These are phyloP conservation scores for Baorangia bicolor DNA, from an alignment of 768 basidiomycete genomes.

Conservation along the genomic window DNA sequence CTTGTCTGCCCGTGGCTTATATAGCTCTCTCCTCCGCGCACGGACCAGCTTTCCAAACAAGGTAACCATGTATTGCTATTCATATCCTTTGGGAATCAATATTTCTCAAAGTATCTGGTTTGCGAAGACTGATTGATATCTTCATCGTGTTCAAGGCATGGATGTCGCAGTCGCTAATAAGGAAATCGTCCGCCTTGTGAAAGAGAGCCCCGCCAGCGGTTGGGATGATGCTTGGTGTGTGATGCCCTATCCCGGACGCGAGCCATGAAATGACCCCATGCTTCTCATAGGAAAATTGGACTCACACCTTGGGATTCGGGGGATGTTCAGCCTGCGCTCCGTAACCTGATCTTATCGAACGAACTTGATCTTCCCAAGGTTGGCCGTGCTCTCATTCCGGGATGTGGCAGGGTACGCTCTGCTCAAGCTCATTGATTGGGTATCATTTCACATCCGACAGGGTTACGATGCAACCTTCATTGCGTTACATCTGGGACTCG, in stretches of 20 bases:
- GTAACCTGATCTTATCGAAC: conserved; percentile 47
- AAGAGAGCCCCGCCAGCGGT: conserved; percentile 11
- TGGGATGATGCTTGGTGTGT: conserved; percentile 24
- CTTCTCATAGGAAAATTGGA: conserved; percentile 39
- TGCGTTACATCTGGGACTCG: conserved; percentile 17
- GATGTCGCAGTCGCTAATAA: background rate
- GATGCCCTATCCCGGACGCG: background rate
- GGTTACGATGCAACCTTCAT: conserved; percentile 21
- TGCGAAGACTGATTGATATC: background rate
- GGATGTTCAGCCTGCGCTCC: conserved; percentile 52
- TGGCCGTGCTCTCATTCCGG: conserved; percentile 51
- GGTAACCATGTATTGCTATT: too few relatives aligned
- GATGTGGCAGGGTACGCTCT: conserved; percentile 49
- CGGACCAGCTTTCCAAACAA: too few relatives aligned
- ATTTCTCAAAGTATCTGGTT: too few relatives aligned
- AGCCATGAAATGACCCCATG: background rate
- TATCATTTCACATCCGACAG: conserved; percentile 9
- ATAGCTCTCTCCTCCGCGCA: conserved; percentile 26
- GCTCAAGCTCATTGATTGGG: background rate
- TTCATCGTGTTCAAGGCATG: background rate
- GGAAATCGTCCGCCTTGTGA: conserved; percentile 10
- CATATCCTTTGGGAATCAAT: background rate
- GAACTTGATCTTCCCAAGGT: conserved; percentile 42
- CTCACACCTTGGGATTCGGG: conserved; percentile 67
- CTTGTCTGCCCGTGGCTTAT: conserved; percentile 15